Base-by-base conservation (phyloP, 2,329 filamentous ascomycete genomes). In the Trichophyton rubrum region DNA sequence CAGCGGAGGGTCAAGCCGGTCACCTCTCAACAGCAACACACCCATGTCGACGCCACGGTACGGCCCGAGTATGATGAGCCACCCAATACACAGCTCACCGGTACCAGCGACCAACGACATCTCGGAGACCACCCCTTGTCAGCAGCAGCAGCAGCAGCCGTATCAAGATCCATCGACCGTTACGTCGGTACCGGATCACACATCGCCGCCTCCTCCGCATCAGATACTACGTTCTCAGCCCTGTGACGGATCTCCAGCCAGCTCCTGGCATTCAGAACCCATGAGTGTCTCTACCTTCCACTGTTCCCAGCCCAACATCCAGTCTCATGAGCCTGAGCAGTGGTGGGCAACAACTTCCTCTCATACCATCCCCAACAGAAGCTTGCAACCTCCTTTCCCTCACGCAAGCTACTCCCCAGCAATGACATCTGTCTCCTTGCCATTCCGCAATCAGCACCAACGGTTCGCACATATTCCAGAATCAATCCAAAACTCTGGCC, bases 191-290 rank as follows among this genome's bases (percentile, higher is more conserved):
- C 64, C 68, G 58, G 69, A 67, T 57, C 69, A 73, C 24, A 73
- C 69, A 56, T 68, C 72, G 55, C 70, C 73, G 33, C 71, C 69
- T 58, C 69, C 72, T 55, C 66, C 71, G 59, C 70, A 74, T 66
- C 72, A 74, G 40, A 67, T 74, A 40, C 70, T 74, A 64, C 69
- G 71, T 56, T 71, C 73, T 56, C 69, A 73, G 53, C 73, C 72
- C 40, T 73, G 73, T 33, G 73, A 72, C 59, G 69, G 68, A 58
- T 68, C 73, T 11, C 71, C 72, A 38, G 64, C 75, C 60, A 70
- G 72, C 55, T 73, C 75, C 43, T 77, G 75, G 73, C 69, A 74
- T 65, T 70, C 72, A 30, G 73, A 75, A 63, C 64, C 71, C 62
- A 67, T 76, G 66, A 66, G 70, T 59, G 64, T 72, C 58, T 65